Percentiles rank a stretch among this genome's conserved stretches.
These are phyloP conservation scores for Lycium ferocissimum DNA, from an alignment of 257 asterid species.

Conservation along the genomic window DNA sequence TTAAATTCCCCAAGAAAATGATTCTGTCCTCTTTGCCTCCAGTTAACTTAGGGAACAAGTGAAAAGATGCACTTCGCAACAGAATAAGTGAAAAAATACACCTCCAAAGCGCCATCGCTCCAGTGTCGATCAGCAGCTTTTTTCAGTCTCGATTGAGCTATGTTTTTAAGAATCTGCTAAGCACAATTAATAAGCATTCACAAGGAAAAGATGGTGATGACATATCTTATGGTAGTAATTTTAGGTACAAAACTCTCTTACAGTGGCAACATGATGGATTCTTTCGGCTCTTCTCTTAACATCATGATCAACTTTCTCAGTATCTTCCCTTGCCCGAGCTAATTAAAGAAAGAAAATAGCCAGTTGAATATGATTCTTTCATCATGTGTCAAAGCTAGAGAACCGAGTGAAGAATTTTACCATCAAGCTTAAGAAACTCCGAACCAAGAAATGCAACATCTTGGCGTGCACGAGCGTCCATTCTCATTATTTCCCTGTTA, in stretches of 20 bases:
- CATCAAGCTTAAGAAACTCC: conserved; percentile 94
- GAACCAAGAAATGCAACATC: conserved; percentile 91
- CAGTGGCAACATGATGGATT: conserved; percentile 83
- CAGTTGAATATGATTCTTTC: conserved; percentile 18
- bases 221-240: conserved; percentile 16
- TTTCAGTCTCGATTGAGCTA: conserved; percentile 80
- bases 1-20: neutral
- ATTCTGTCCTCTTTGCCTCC: neutral
- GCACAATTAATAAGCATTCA: neutral
- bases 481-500: conserved; percentile 73
- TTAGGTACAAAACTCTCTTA: conserved; percentile 46
- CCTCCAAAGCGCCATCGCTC: conserved; percentile 85
- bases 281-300: conserved; percentile 89
- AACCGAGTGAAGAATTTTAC: conserved; percentile 48
- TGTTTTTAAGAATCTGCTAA: conserved; percentile 67
- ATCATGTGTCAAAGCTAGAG: conserved; percentile 28
- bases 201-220: neutral
- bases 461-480: conserved; percentile 93
- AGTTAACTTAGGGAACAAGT: neutral
- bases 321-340: conserved; percentile 95
- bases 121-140: conserved; percentile 90
- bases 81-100: conserved; percentile 12
- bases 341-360: conserved; percentile 34
- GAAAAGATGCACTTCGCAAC: neutral
- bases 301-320: conserved; percentile 77